Evolutionary conservation across 129 eudicot genomes (phyloP).

Genomic region (Scalesia atractyloides): DNA sequence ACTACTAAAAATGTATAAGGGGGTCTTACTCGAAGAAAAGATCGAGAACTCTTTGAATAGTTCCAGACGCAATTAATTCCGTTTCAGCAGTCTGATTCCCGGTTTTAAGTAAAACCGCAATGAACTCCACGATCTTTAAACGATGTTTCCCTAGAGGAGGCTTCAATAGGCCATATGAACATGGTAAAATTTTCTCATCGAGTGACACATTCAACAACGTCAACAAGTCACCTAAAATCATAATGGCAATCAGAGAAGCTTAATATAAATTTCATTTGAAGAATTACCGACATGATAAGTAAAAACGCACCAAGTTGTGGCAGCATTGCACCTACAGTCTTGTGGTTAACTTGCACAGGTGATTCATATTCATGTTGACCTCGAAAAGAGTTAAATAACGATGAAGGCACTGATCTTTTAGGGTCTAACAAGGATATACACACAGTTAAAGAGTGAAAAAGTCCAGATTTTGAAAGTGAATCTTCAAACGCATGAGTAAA

Average conservation of each 20-base stretch:
- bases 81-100: conserved; percentile 77
- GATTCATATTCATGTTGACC: conserved; percentile 73
- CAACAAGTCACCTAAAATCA: conserved; percentile 66
- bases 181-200: conserved; percentile 81
- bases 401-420: conserved; percentile 68
- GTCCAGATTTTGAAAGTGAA: conserved; percentile 78
- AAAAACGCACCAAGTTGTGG: conserved; percentile 76
- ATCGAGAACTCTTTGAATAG: conserved; percentile 75
- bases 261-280: not conserved
- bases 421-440: conserved; percentile 92
- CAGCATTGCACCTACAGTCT: conserved; percentile 88
- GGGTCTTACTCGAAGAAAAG: conserved; percentile 87
- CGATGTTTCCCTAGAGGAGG: conserved; percentile 98
- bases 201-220: conserved; percentile 65
- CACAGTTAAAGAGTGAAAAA: conserved; percentile 76
- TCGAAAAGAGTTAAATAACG: conserved; percentile 62
- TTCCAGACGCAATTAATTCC: conserved; percentile 81
- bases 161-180: conserved; percentile 79
- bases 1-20: conserved; percentile 17
- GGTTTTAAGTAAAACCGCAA: conserved; percentile 74
- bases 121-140: conserved; percentile 88
- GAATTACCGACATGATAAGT: not conserved
- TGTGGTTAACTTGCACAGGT: conserved; percentile 66
- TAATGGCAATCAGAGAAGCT: not conserved
- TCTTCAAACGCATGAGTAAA: conserved; percentile 87